Base-by-base conservation (phyloP, 164 flowering plant species). In the Buxus sempervirens region DNA sequence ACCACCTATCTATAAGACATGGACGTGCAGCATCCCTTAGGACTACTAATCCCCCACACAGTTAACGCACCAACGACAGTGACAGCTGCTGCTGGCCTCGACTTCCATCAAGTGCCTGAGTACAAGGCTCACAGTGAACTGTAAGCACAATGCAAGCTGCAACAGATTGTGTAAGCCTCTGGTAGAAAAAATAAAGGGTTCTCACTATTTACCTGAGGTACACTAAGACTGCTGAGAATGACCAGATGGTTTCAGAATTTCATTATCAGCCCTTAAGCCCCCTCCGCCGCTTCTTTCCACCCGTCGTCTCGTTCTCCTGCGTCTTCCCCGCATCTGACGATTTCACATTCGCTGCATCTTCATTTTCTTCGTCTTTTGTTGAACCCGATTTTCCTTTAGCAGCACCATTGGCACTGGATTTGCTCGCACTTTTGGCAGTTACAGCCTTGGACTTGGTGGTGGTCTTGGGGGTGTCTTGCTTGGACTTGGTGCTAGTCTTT, bases 211-310 rank as follows among this genome's bases (percentile, higher is more conserved):
- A 60, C 63, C 64, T 51, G 42, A 22, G 49, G 41, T 28, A 27
- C 23, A 21, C 49, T 5, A 45, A 4, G 57, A 36, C 26, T 58
- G 26, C 18, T 24, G 19, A 45, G 16, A 51, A 42, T 63, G 57
- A 63, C 24, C 67, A 26, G 36, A 6, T 32, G 38, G 5, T 32
- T 48, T 27, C 5, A 4, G 67, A 57, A 53, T 54, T 19, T 28
- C 63, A 15, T 41, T 24, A 64, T 70, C 65, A 70, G 68, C 75
- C 57, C 62, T 27, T 58, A 27, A 51, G 60, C 59, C 73, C 75
- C 68, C 81, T 78, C 38, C 71, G 71, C 25, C 84, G 79, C 77
- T 86, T 89, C 71, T 80, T 82, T 48, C 78, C 85, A 45, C 78
- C 48, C 63, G 80, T 86, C 20, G 68, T 19, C 51, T 79, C 82